phyloP scores from a whole-genome alignment of 2,329 filamentous ascomycete genomes.

The Alternaria sp. region DNA sequence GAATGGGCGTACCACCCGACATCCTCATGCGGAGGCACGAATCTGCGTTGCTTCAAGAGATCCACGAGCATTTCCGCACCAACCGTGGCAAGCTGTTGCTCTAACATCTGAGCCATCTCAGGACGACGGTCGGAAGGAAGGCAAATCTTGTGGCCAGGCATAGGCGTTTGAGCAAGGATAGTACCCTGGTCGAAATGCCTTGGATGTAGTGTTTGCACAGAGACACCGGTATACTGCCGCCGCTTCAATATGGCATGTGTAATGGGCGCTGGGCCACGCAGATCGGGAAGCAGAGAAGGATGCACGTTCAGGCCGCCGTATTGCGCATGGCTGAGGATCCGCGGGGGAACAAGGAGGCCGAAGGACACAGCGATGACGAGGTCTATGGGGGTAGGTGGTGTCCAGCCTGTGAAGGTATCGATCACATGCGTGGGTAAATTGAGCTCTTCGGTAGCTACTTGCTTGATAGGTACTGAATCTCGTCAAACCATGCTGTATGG shows the following conservation, averaged over 20 bases:
- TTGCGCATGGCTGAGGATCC: conserved; percentile 72
- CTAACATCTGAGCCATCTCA: conserved; percentile 59
- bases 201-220: conserved; percentile 85
- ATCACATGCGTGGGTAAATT: conserved; percentile 74
- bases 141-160: conserved; percentile 58
- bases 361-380: conserved; percentile 93
- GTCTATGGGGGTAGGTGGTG: conserved; percentile 61
- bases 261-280: conserved; percentile 85
- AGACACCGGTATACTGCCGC: conserved; percentile 72
- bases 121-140: conserved; percentile 57
- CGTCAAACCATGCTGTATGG: conserved; percentile 20
- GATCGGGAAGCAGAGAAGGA: conserved; percentile 86
- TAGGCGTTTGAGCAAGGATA: conserved; percentile 72
- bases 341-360: conserved; percentile 82
- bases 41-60: conserved; percentile 68
- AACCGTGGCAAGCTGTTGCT: conserved; percentile 64
- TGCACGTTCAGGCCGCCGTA: conserved; percentile 95
- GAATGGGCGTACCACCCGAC: conserved; percentile 40
- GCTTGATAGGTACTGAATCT: conserved; percentile 73
- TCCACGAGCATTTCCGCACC: conserved; percentile 76
- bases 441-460: conserved; percentile 67
- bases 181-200: conserved; percentile 78
- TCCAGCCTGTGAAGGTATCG: conserved; percentile 85
- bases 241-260: conserved; percentile 79
- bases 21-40: conserved; percentile 67